These are phyloP conservation scores for Cadophora sp. DNA, from an alignment of 2,329 filamentous ascomycete species.

Conservation along the genomic window DNA sequence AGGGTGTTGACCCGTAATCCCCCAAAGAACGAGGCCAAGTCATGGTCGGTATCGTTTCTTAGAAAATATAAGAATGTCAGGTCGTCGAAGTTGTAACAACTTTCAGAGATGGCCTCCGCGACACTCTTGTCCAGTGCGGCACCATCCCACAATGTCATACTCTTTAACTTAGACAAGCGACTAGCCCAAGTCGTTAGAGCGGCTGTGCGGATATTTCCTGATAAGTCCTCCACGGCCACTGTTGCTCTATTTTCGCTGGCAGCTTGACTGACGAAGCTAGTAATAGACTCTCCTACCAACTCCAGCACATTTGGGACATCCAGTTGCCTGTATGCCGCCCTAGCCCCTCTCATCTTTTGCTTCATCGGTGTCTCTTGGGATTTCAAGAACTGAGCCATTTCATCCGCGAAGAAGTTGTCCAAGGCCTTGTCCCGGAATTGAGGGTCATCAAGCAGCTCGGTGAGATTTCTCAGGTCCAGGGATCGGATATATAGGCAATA, in stretches of 20 bases:
- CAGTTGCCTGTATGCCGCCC: constrained; percentile 38
- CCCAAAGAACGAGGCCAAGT: constrained; percentile 64
- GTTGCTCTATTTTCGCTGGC: constrained; percentile 52
- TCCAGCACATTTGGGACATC: constrained; percentile 48
- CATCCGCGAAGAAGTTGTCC: constrained; percentile 50
- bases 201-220: constrained; percentile 58
- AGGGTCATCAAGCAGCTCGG: constrained; percentile 63
- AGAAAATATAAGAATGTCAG: constrained; percentile 61
- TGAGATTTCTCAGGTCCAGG: constrained; percentile 68
- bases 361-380: constrained; percentile 44
- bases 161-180: constrained; percentile 62
- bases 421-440: constrained; percentile 41
- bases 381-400: constrained; percentile 46
- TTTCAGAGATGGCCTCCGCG: constrained; percentile 58
- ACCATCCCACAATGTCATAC: constrained; percentile 67
- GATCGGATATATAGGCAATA: constrained; percentile 73
- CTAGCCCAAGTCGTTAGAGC: constrained; percentile 65
- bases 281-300: constrained; percentile 64
- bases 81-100: constrained; percentile 67
- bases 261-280: constrained; percentile 54
- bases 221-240: constrained; percentile 63
- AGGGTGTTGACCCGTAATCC: constrained; percentile 63
- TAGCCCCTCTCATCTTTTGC: constrained; percentile 37
- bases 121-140: constrained; percentile 62
- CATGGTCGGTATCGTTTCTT: constrained; percentile 52